Evolutionary conservation across 2,329 filamentous ascomycete species (phyloP).

Genomic region (Fusarium poae): DNA sequence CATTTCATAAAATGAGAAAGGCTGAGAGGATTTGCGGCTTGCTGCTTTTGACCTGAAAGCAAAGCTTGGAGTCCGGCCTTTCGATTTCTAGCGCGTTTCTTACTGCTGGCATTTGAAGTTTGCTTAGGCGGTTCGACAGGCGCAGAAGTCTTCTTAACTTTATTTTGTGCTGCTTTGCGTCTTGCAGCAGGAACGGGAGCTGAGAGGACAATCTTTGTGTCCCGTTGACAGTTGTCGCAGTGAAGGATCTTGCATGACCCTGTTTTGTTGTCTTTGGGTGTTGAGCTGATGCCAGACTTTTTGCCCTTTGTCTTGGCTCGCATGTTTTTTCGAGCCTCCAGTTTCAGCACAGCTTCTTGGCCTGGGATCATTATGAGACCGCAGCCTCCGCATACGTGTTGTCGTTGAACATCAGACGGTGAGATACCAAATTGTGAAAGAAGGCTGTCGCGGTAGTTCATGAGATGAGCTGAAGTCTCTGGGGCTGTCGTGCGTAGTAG

Average conservation of each 20-base stretch:
- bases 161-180: constrained; percentile 36
- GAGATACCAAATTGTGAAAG: constrained; percentile 62
- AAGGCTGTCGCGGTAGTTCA: constrained; percentile 65
- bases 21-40: constrained; percentile 60
- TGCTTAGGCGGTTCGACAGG: constrained; percentile 49
- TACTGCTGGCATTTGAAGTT: constrained; percentile 69
- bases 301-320: constrained; percentile 16
- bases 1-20: constrained; percentile 68
- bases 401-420: constrained; percentile 62
- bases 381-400: constrained; percentile 70
- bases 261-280: constrained; percentile 14
- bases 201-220: constrained; percentile 59
- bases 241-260: constrained; percentile 56
- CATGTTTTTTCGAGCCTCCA: constrained; percentile 50
- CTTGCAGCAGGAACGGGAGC: constrained; percentile 53
- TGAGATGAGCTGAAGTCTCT: constrained; percentile 70
- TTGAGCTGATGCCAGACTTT: constrained; percentile 15
- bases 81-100: constrained; percentile 73
- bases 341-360: constrained; percentile 56
- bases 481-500: constrained; percentile 66
- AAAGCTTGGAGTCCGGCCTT: constrained; percentile 76
- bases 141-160: constrained; percentile 37
- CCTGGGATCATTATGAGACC: constrained; percentile 71
- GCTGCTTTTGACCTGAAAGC: constrained; percentile 65
- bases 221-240: constrained; percentile 61